Conservation (phyloP, 2,329 filamentous ascomycete genomes). For the Exophiala dermatitidis region DNA sequence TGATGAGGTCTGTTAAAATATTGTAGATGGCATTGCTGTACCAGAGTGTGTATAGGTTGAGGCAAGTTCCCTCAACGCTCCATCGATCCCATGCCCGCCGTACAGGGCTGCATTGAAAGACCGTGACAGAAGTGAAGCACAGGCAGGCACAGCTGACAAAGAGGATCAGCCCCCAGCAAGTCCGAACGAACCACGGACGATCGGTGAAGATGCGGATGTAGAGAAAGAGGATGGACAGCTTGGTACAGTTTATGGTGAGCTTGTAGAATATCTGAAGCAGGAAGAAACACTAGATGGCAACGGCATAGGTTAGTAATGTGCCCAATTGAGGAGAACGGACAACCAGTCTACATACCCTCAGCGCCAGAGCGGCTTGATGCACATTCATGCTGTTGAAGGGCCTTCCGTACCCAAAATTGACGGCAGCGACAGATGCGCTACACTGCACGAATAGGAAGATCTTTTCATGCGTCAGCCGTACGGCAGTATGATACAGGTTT, state of each 20-base stretch:
- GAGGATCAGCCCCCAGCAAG: slow-evolving; percentile 38
- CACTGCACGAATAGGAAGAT: slow-evolving; percentile 28
- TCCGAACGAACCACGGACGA: slow-evolving; percentile 38
- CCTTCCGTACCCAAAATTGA: slow-evolving; percentile 32
- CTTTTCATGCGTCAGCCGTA: slow-evolving; percentile 17
- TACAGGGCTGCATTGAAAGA: slow-evolving; percentile 48
- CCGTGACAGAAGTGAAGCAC: slow-evolving; percentile 40
- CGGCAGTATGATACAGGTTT: background rate
- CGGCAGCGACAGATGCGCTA: slow-evolving; percentile 28
- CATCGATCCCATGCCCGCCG: slow-evolving; percentile 40
- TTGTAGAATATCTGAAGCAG: slow-evolving; percentile 49
- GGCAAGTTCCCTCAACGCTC: slow-evolving; percentile 3
- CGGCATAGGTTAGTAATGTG: background rate
- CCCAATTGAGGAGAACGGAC: background rate
- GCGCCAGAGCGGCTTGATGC: slow-evolving; percentile 25
- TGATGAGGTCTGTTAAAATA: slow-evolving; percentile 32
- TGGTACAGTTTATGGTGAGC: slow-evolving; percentile 40
- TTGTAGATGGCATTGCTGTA: slow-evolving; percentile 41
- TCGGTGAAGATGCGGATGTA: slow-evolving; percentile 50
- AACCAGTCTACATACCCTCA: slow-evolving; percentile 6
- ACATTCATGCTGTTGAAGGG: slow-evolving; percentile 20
- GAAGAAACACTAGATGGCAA: slow-evolving; percentile 41
- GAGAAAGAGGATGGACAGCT: slow-evolving; percentile 47
- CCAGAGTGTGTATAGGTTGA: slow-evolving; percentile 37
- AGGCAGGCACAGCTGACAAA: slow-evolving; percentile 44